These are phyloP conservation scores for Starmerella bacillaris DNA, from an alignment of 805 yeast genomes.

Conservation along the genomic window DNA sequence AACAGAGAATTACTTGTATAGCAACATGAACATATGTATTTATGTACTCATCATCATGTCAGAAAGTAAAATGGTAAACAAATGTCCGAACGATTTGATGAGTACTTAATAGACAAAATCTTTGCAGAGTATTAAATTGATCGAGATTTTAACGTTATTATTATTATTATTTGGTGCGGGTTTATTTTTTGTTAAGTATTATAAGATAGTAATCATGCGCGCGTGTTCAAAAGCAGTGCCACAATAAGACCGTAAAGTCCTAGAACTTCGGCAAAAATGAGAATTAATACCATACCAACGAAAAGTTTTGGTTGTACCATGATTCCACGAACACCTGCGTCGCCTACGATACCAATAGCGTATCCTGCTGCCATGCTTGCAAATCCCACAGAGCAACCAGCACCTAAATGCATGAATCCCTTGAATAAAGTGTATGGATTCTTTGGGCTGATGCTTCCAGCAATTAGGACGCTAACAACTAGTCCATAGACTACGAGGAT, in stretches of 20 bases:
- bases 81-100: too few species aligned
- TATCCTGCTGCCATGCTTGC: conserved; percentile 94
- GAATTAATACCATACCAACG: conserved; percentile 76
- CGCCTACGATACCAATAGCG: conserved; percentile 89
- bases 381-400: conserved; percentile 91
- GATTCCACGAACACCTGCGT: conserved; percentile 74
- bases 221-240: conserved; percentile 75
- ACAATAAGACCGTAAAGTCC: conserved; percentile 89
- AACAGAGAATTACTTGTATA: too few species aligned
- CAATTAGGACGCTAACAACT: conserved; percentile 89
- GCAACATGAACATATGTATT: too few species aligned
- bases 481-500: conserved; percentile 91
- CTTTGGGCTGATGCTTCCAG: conserved; percentile 59
- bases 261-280: conserved; percentile 80
- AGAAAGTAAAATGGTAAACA: too few species aligned
- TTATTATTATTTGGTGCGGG: too few species aligned
- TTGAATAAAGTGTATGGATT: conserved; percentile 70
- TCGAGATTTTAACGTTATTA: too few species aligned
- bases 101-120: too few species aligned
- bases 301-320: conserved; percentile 78
- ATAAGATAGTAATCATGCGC: conserved; percentile 8
- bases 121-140: too few species aligned
- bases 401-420: conserved; percentile 95
- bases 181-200: too few species aligned
- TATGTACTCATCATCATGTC: too few species aligned